These are phyloP conservation scores for Sphagnum magellanicum DNA, from an alignment of 228 moss, liverwort and hornwort genomes.

Conservation along the genomic window DNA sequence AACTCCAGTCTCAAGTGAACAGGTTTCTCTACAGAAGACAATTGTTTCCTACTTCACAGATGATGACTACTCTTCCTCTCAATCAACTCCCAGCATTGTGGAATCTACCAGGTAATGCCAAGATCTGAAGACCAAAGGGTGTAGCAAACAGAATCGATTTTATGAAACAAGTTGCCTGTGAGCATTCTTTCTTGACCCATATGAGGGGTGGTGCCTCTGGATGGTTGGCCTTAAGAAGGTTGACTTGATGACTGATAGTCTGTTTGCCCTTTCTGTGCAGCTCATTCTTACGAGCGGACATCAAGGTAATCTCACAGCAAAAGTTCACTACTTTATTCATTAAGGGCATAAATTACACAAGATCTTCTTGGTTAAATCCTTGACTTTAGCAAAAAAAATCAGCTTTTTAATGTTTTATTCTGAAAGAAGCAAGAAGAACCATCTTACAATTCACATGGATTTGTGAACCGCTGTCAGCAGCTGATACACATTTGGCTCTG, in stretches of 20 bases:
- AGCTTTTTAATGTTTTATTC: neutral
- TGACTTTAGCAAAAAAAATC: neutral
- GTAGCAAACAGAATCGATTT: too few species aligned
- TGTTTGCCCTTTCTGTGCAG: constrained; percentile 36
- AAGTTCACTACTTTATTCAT: neutral
- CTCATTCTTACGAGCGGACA: constrained; percentile 78
- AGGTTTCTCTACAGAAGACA: constrained; percentile 54
- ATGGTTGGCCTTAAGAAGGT: too few species aligned
- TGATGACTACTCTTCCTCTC: constrained; percentile 20
- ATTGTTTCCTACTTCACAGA: constrained; percentile 47
- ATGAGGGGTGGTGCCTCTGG: too few species aligned
- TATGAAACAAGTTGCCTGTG: too few species aligned
- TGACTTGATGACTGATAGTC: neutral
- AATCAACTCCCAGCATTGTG: constrained; percentile 42
- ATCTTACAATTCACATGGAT: neutral
- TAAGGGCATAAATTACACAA: too few species aligned
- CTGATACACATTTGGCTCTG: neutral
- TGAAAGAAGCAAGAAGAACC: neutral
- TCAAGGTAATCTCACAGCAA: constrained; percentile 52
- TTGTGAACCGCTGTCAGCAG: neutral
- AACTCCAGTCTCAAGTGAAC: constrained; percentile 20
- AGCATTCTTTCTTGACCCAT: too few species aligned
- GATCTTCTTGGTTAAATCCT: neutral
- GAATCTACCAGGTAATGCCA: constrained; percentile 43
- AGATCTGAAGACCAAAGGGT: too few species aligned